A percentile compares a stretch with the other conserved stretches of the same genome.
These are phyloP conservation scores for Aspergillus pseudotamarii DNA, from an alignment of 2,329 filamentous ascomycete genomes.

Conservation along the genomic window DNA sequence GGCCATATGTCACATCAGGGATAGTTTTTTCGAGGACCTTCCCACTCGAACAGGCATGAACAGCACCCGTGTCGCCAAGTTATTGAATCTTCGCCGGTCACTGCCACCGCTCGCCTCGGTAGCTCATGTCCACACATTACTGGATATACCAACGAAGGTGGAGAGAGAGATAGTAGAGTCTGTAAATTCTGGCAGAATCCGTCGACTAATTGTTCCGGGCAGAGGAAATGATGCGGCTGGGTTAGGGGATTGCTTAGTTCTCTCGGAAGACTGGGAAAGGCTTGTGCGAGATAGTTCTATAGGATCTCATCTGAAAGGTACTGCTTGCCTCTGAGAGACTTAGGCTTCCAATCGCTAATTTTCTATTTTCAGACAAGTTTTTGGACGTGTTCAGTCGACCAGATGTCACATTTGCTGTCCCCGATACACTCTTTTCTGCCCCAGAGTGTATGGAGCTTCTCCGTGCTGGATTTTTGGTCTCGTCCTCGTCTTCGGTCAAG, in stretches of 20 bases:
- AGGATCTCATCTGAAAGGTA: slow-evolving; percentile 40
- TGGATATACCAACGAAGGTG: slow-evolving; percentile 58
- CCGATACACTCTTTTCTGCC: slow-evolving; percentile 48
- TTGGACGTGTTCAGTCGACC: slow-evolving; percentile 50
- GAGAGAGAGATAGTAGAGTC: slow-evolving; percentile 62
- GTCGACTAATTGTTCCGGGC: slow-evolving; percentile 59
- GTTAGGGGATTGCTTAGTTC: slow-evolving; percentile 61
- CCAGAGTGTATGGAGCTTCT: slow-evolving; percentile 54
- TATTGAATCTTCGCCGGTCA: slow-evolving; percentile 58
- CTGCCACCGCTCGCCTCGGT: slow-evolving; percentile 62
- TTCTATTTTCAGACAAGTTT: slow-evolving; percentile 50
- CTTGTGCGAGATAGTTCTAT: slow-evolving; percentile 43
- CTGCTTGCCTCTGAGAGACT: not conserved
- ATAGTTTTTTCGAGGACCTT: slow-evolving; percentile 58
- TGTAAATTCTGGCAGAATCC: slow-evolving; percentile 52
- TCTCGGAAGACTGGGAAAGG: slow-evolving; percentile 56
- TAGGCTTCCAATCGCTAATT: not conserved
- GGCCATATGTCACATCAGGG: slow-evolving; percentile 56
- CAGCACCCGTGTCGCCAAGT: slow-evolving; percentile 61
- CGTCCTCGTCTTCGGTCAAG: slow-evolving; percentile 45
- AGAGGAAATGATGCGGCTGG: slow-evolving; percentile 59
- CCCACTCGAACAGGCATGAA: slow-evolving; percentile 63
- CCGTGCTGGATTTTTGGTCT: slow-evolving; percentile 58
- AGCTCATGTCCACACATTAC: slow-evolving; percentile 62
- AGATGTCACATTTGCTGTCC: slow-evolving; percentile 50